Evolutionary conservation across 495 filamentous ascomycete species (phyloP), one percentile per base, ranked within the genome.

Genomic region (Baudoinia panamericana): DNA sequence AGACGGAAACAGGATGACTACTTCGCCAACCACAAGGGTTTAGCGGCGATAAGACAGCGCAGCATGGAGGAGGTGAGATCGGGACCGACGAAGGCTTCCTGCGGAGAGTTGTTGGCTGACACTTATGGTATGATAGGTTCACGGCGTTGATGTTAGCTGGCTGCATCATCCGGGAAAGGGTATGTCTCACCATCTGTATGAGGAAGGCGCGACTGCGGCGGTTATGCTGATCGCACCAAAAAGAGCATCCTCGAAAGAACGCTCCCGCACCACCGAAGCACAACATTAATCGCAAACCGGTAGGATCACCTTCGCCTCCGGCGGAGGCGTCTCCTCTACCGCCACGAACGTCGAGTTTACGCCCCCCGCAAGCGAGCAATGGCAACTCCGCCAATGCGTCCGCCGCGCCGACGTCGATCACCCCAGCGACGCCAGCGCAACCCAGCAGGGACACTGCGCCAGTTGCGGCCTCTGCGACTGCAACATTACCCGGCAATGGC

Each of bases 91-190:
- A n/a, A n/a, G n/a, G n/a, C n/a, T n/a, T n/a, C n/a, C n/a, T n/a
- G n/a, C n/a, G n/a, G n/a, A n/a, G n/a, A n/a, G n/a, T n/a, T n/a
- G n/a, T n/a, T n/a, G n/a, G n/a, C n/a, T n/a, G n/a, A n/a, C n/a
- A n/a, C n/a, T n/a, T n/a, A n/a, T n/a, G n/a, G n/a, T n/a, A n/a
- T n/a, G n/a, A n/a, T n/a, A 69, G 45, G 63, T 77, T 45, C 71
- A 75, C 46, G 68, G 71, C 20, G 61, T 82, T 42, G 77, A 82
- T 57, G 73, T 82, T 37, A 71, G 67, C 41, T 82, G 77, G 77
- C 71, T 80, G 64, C 76, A 80, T 59, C 73, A 77, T 51, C 69
- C 75, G 30, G 71, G 71, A 67, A 11, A 22, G 13, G 36, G 39
- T 29, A 21, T 46, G 11, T 36, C 17, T 24, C 7, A 13, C 12